A percentile compares a stretch with the other conserved stretches of the same genome.
These are phyloP conservation scores for Fomitopsis palustris DNA, from an alignment of 1,284 basidiomycete species.

Conservation along the genomic window DNA sequence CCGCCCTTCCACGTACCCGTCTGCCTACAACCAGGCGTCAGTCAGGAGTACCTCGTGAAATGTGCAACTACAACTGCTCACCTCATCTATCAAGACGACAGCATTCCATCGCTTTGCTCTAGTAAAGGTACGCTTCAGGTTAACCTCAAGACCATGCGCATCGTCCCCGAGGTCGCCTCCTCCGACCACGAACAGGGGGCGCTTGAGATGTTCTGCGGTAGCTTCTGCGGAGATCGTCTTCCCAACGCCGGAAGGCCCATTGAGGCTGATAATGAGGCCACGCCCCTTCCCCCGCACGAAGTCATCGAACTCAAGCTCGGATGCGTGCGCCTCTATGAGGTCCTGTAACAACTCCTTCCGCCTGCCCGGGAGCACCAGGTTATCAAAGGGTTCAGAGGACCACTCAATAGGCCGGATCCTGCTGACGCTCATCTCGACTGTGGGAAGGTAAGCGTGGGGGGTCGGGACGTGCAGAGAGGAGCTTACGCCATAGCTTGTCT, in stretches of 20 bases:
- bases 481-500: conserved; percentile 58
- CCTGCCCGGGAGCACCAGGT: conserved; percentile 50
- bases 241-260: conserved; percentile 60
- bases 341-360: conserved; percentile 53
- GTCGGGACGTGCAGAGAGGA: background rate
- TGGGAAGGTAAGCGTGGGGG: background rate
- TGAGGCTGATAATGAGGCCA: conserved; percentile 57
- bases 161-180: conserved; percentile 55
- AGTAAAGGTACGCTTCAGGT: conserved; percentile 29
- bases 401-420: conserved; percentile 47
- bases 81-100: conserved; percentile 60
- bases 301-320: conserved; percentile 52
- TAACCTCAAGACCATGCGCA: conserved; percentile 31
- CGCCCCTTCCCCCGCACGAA: conserved; percentile 62
- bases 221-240: conserved; percentile 52
- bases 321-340: conserved; percentile 54
- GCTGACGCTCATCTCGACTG: conserved; percentile 55
- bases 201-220: conserved; percentile 33
- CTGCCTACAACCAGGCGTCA: conserved; percentile 14
- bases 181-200: conserved; percentile 59
- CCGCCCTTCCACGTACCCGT: conserved; percentile 60
- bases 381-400: conserved; percentile 54
- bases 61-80: conserved; percentile 22
- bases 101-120: conserved; percentile 61
- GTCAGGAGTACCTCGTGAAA: background rate